These are phyloP conservation scores for Globisporangium cylindrosporum DNA, from an alignment of 352 stramenopile genomes.

Conservation along the genomic window DNA sequence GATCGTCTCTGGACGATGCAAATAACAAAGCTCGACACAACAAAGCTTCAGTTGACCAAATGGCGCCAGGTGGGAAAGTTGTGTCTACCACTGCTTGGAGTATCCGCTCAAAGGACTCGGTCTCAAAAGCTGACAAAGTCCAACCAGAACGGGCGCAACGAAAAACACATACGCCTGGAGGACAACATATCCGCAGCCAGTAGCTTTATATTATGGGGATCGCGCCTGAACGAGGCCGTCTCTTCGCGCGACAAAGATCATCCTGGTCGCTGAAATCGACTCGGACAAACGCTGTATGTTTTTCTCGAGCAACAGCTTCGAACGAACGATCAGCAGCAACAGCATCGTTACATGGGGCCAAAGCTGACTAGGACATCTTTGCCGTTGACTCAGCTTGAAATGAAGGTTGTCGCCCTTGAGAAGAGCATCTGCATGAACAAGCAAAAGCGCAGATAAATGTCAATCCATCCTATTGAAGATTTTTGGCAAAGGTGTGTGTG, in stretches of 20 bases:
- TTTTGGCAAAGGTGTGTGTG: slow-evolving; percentile 5
- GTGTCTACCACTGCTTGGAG: background rate
- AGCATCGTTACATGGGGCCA: background rate
- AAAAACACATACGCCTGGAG: background rate
- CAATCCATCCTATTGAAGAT: background rate
- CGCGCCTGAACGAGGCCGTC: slow-evolving; percentile 13
- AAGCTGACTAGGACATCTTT: background rate
- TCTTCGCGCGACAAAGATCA: slow-evolving; percentile 27
- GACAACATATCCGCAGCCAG: background rate
- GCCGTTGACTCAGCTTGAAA: background rate
- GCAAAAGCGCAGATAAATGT: background rate
- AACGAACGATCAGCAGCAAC: background rate
- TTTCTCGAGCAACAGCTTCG: slow-evolving; percentile 27
- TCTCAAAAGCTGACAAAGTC: background rate
- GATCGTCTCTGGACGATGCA: background rate
- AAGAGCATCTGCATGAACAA: slow-evolving; percentile 3
- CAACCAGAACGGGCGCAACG: background rate
- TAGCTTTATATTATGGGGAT: background rate
- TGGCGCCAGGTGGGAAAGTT: background rate
- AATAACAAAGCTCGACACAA: background rate
- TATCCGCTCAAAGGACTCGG: background rate
- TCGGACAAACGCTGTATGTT: slow-evolving; percentile 32
- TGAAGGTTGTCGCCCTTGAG: slow-evolving; percentile 1
- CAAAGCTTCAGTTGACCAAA: background rate
- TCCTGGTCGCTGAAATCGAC: slow-evolving; percentile 39